Conservation (phyloP, 805 yeast genomes). For the Saturnispora sanitii region DNA sequence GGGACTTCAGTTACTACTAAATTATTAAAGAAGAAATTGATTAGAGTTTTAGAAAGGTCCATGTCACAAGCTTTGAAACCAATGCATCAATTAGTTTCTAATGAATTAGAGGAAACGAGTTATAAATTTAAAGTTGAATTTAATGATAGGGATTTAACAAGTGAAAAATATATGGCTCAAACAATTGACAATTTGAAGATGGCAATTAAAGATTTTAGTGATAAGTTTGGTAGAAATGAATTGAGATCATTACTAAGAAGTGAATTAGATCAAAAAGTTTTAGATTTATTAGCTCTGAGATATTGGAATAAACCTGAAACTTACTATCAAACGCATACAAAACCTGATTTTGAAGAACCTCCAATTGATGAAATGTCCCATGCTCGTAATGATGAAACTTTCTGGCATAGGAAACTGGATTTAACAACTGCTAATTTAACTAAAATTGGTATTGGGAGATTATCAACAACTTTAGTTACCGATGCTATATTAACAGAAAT, state of each 20-base stretch:
- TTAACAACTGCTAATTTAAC: conserved; percentile 76
- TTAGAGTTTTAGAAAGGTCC: conserved; percentile 77
- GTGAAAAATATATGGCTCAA: conserved; percentile 88
- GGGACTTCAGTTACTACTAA: conserved; percentile 72
- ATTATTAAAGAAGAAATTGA: conserved; percentile 65
- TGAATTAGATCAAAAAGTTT: conserved; percentile 80
- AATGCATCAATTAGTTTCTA: conserved; percentile 74
- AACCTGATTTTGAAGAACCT: conserved; percentile 32
- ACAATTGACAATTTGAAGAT: conserved; percentile 80
- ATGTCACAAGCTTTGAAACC: conserved; percentile 88
- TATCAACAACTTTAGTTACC: conserved; percentile 74
- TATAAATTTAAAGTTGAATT: conserved; percentile 93
- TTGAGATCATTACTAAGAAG: conserved; percentile 67
- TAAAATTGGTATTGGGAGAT: conserved; percentile 87
- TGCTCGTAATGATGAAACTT: conserved; percentile 55
- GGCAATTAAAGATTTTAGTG: conserved; percentile 78
- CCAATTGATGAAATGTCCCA: conserved; percentile 46
- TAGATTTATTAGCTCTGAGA: conserved; percentile 78
- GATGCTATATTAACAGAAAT: conserved; percentile 73
- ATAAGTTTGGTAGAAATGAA: conserved; percentile 73
- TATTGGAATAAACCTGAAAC: conserved; percentile 74
- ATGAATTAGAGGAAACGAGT: conserved; percentile 86
- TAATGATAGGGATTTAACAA: conserved; percentile 88
- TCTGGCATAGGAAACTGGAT: conserved; percentile 85
- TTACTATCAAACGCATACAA: conserved; percentile 14